Percentiles rank a stretch among this genome's conserved stretches.
Evolutionary conservation across 306 rosid genomes (phyloP).

Genomic region (Quercus gilva): DNA sequence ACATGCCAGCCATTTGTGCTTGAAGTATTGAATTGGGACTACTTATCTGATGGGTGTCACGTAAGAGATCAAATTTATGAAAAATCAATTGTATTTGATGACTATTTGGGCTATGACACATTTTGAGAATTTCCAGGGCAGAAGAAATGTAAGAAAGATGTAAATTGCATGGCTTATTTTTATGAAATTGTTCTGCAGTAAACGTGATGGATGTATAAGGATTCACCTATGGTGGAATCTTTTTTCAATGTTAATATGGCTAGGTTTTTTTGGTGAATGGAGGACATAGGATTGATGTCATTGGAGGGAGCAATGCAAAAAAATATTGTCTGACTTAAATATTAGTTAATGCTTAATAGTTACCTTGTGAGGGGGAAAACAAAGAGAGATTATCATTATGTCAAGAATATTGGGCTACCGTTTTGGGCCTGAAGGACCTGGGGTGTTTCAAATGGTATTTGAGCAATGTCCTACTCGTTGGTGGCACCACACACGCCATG

Average conservation of each 20-base stretch:
- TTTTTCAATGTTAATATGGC: not conserved
- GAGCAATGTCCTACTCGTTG: too few relatives aligned
- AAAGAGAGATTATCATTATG: too few relatives aligned
- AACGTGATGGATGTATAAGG: not conserved
- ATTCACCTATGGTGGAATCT: not conserved
- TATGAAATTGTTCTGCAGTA: not conserved
- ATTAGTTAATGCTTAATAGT: not conserved
- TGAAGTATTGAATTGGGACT: not conserved
- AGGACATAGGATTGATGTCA: not conserved
- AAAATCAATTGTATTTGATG: not conserved
- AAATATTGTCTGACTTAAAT: not conserved
- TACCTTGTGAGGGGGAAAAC: not conserved
- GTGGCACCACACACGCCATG: too few relatives aligned
- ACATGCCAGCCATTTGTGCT: not conserved
- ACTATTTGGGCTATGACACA: not conserved
- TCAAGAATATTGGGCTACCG: too few relatives aligned
- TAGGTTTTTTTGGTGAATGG: not conserved
- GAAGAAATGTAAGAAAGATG: not conserved
- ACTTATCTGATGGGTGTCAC: too few relatives aligned
- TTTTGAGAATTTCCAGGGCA: not conserved
- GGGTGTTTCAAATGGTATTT: too few relatives aligned
- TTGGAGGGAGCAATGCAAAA: not conserved
- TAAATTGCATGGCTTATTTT: not conserved
- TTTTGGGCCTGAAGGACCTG: too few relatives aligned
- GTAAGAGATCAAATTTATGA: not conserved